phyloP scores from a whole-genome alignment of 345 rosid species.

The Hypericum androsaemum region DNA sequence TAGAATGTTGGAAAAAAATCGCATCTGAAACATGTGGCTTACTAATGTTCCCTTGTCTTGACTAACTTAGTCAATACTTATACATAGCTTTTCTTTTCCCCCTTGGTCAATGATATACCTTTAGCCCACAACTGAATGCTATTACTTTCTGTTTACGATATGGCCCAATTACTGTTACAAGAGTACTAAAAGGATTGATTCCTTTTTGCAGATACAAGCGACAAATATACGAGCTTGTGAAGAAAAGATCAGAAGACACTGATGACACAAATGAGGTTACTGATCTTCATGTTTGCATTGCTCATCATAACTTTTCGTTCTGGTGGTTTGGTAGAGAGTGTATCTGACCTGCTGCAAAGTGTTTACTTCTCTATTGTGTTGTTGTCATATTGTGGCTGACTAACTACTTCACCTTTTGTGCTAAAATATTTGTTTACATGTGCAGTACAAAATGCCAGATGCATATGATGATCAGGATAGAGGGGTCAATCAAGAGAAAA shows the following conservation, averaged over 20 bases:
- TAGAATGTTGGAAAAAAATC: too few species aligned
- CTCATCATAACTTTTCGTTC: neutral
- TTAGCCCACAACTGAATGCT: too few species aligned
- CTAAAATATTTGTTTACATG: constrained; percentile 10
- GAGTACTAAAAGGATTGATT: neutral
- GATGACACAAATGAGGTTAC: constrained; percentile 63
- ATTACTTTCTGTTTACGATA: too few species aligned
- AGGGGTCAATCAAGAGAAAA: constrained; percentile 78
- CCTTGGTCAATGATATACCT: too few species aligned
- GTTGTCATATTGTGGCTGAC: neutral
- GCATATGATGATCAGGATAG: constrained; percentile 96
- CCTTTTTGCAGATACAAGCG: constrained; percentile 56
- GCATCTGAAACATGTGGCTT: too few species aligned
- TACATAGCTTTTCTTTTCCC: too few species aligned
- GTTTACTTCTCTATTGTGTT: neutral
- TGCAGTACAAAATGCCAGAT: constrained; percentile 91
- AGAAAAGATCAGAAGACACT: constrained; percentile 62
- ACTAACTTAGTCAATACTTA: too few species aligned
- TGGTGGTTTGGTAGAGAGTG: neutral
- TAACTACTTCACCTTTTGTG: constrained; percentile 5
- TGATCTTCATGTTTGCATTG: neutral
- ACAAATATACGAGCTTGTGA: constrained; percentile 72
- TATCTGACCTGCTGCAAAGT: neutral
- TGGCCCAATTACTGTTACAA: too few species aligned
- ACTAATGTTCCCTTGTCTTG: too few species aligned